Percentiles rank a stretch among this genome's conserved stretches.
Evolutionary conservation across 306 rosid genomes (phyloP).

Genomic region (Abrus precatorius): DNA sequence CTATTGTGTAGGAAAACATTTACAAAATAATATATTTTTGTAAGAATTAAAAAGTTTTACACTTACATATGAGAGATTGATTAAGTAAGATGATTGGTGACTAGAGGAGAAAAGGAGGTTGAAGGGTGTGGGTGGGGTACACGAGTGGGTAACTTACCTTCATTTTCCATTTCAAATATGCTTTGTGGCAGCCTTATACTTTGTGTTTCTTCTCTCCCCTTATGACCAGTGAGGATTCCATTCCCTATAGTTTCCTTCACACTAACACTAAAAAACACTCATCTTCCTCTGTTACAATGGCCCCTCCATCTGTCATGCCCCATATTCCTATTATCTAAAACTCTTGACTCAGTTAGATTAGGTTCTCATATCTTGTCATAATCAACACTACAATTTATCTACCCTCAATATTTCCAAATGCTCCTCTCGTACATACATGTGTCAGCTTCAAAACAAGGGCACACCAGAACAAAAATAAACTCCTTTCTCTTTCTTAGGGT

Average conservation of each 20-base stretch:
- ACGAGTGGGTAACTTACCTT: slow-evolving; percentile 3
- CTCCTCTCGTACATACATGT: slow-evolving; percentile 3
- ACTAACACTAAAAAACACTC: slow-evolving; percentile 35
- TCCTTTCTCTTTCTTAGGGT: neutral
- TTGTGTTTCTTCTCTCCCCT: slow-evolving; percentile 14
- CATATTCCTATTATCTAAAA: slow-evolving; percentile 38
- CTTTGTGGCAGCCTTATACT: slow-evolving; percentile 57
- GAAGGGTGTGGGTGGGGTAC: slow-evolving; percentile 10
- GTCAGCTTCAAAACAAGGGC: slow-evolving; percentile 36
- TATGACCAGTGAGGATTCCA: slow-evolving; percentile 26
- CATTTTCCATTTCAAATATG: slow-evolving; percentile 46
- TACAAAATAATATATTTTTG: too few relatives aligned
- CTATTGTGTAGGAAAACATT: too few relatives aligned
- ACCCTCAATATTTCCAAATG: slow-evolving; percentile 33
- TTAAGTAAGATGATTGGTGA: slow-evolving; percentile 17
- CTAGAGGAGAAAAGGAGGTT: slow-evolving; percentile 48
- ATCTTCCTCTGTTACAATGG: slow-evolving; percentile 17
- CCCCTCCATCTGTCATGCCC: slow-evolving; percentile 39
- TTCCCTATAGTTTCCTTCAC: slow-evolving; percentile 28
- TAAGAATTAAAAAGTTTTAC: too few relatives aligned
- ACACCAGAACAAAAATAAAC: slow-evolving; percentile 4
- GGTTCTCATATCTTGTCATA: slow-evolving; percentile 35
- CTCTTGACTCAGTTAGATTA: slow-evolving; percentile 36
- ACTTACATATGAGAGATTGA: too few relatives aligned
- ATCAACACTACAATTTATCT: slow-evolving; percentile 36